phyloP scores from a whole-genome alignment of 306 rosid species.

The Casuarina glauca region DNA sequence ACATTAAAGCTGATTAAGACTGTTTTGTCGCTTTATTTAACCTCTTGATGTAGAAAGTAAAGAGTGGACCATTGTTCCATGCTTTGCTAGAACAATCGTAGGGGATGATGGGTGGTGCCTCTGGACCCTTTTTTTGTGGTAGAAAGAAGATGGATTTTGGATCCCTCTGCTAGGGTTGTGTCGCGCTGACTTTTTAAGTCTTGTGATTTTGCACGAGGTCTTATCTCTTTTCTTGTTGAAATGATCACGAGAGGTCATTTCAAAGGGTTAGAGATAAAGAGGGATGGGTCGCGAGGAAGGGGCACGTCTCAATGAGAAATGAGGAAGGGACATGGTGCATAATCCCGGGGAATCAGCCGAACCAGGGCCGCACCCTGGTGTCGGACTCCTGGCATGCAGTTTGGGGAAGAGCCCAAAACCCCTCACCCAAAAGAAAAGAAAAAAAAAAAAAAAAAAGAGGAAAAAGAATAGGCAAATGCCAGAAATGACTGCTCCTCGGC shows the following conservation, averaged over 20 bases:
- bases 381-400: constrained; percentile 51
- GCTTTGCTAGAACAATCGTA: too few relatives aligned
- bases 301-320: constrained; percentile 17
- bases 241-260: constrained; percentile 28
- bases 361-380: constrained; percentile 53
- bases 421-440: background rate
- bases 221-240: background rate
- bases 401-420: constrained; percentile 20
- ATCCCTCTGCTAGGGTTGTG: too few relatives aligned
- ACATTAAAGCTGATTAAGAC: too few relatives aligned
- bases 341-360: constrained; percentile 45
- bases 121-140: too few relatives aligned
- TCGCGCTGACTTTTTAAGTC: too few relatives aligned
- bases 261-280: constrained; percentile 15
- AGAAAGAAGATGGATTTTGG: too few relatives aligned
- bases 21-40: too few relatives aligned
- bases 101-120: too few relatives aligned
- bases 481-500: constrained; percentile 53
- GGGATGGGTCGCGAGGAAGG: constrained; percentile 31
- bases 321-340: constrained; percentile 41
- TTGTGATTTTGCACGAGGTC: too few relatives aligned
- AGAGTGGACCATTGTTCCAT: too few relatives aligned
- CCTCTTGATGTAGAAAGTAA: too few relatives aligned
- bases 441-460: background rate
- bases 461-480: constrained; percentile 29